phyloP scores from a whole-genome alignment of 495 filamentous ascomycete species.

The Trichoderma erinaceum region DNA sequence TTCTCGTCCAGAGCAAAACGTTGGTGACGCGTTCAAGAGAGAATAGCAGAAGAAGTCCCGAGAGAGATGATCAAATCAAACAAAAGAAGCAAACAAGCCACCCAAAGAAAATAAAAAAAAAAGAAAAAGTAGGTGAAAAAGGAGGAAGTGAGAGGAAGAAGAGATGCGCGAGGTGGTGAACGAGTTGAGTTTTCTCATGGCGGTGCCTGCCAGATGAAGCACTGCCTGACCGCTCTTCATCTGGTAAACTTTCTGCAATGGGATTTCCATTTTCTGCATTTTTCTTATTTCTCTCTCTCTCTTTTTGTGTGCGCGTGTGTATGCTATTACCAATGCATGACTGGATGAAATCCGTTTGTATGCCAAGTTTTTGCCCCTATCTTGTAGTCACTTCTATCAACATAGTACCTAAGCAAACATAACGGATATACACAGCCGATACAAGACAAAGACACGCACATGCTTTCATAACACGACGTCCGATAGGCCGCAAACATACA shows the following conservation, averaged over 20 bases:
- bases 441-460: too few species aligned
- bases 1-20: too few species aligned
- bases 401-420: neutral
- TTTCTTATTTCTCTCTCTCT: too few species aligned
- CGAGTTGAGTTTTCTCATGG: neutral
- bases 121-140: neutral
- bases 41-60: too few species aligned
- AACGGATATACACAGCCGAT: neutral
- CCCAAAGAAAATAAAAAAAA: neutral
- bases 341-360: too few species aligned
- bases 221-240: neutral
- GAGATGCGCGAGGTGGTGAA: neutral
- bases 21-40: too few species aligned
- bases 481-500: too few species aligned
- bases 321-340: too few species aligned
- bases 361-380: neutral
- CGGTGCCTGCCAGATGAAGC: constrained; percentile 8
- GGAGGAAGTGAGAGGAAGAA: neutral
- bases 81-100: neutral
- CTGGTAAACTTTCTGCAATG: neutral
- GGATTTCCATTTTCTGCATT: neutral
- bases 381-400: neutral
- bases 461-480: too few species aligned
- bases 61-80: too few species aligned
- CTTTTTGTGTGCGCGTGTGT: too few species aligned